Base-by-base conservation (phyloP, 257 asterid genomes). In the Penstemon barbatus region DNA sequence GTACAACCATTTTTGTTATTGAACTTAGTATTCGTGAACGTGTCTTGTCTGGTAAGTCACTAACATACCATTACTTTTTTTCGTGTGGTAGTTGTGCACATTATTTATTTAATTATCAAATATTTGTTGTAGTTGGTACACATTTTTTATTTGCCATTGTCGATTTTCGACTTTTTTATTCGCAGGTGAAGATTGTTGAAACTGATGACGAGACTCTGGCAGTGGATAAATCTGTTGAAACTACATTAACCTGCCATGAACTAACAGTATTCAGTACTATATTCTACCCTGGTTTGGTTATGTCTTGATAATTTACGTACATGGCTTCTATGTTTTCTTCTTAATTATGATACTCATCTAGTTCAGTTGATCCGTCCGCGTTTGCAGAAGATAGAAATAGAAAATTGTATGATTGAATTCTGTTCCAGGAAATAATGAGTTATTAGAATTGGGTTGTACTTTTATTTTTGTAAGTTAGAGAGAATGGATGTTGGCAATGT, bases 211-310 rank as follows among this genome's bases (percentile, higher is more conserved):
- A 40, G 50, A 25, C 7, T 66, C 7, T 66, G 64, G 50, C 59
- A 56, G 52, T 65, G 18, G 78, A 69, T 61, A 41, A 75, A 66
- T 65, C 58, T 69, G 77, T 72, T 79, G 79, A 69, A 79, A 74
- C 76, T 61, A 66, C 79, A 43, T 51, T 61, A 61, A 53, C 65
- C 37, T 13, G 37, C 64, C 62, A 38, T 56, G 68, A 19, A 8
- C 68, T n/a, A 37, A 55, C 68, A 36, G 65, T 43, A 15, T 38
- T 57, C 41, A 37, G 60, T 58, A 36, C 57, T 13, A 15, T 49
- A 63, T 65, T 13, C 59, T 19, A 19, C 56, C 2, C 60, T 8
- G 48, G 61, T 55, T 61, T 48, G 25, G 56, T 51, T 40, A 45
- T 10, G 58, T n/a, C 41, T 46, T 66, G 12, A 18, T 37, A 50